These are phyloP conservation scores for Jamesozyma hellenica DNA, from an alignment of 805 yeast species.

Conservation along the genomic window DNA sequence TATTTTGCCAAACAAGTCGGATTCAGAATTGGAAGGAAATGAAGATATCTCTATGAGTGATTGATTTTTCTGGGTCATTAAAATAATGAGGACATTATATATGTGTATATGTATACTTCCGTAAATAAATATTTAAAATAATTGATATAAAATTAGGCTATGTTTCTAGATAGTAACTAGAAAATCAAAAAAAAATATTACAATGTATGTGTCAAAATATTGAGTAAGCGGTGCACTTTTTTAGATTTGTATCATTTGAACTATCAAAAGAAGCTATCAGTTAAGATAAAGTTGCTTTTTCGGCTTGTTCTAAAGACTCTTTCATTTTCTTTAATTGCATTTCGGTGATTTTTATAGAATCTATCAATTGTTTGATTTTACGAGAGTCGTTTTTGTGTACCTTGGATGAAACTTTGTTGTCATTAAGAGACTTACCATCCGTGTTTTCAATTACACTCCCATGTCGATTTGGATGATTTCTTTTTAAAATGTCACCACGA, in stretches of 20 bases:
- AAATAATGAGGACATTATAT: too few species aligned
- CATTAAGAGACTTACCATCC: background rate
- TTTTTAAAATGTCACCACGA: constrained; percentile 19
- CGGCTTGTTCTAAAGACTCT: constrained; percentile 7
- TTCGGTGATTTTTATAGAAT: constrained; percentile 25
- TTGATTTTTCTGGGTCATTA: too few species aligned
- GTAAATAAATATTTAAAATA: too few species aligned
- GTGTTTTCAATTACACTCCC: background rate
- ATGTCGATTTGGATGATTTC: background rate
- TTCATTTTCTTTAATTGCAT: constrained; percentile 23
- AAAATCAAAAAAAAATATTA: too few species aligned
- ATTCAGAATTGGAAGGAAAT: constrained; percentile 1
- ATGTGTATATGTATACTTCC: too few species aligned
- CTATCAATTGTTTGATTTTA: constrained; percentile 12
- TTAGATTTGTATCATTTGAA: too few species aligned
- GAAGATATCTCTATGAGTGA: constrained; percentile 1
- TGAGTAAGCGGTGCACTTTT: too few species aligned
- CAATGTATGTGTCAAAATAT: too few species aligned
- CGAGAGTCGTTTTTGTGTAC: background rate
- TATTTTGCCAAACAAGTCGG: constrained; percentile 2
- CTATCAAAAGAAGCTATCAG: too few species aligned
- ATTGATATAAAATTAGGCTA: too few species aligned
- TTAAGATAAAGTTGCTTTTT: background rate
- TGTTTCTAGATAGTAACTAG: too few species aligned
- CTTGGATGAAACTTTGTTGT: background rate